A percentile compares a stretch with the other conserved stretches of the same genome.
Evolutionary conservation across 2,329 filamentous ascomycete genomes (phyloP).

Genomic region (Myriosclerotinia scirpicola): DNA sequence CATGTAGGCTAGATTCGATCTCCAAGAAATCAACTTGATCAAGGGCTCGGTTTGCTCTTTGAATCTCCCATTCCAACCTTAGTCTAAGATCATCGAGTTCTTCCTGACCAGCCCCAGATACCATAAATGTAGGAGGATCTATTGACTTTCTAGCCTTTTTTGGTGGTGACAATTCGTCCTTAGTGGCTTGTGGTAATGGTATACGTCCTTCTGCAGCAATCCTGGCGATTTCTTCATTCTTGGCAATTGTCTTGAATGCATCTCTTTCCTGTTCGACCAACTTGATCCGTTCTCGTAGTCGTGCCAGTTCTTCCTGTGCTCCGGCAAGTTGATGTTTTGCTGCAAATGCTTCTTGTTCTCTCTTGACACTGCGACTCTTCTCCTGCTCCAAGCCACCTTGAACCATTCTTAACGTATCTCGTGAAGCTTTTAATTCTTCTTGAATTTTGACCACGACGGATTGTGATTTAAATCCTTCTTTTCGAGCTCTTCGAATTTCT

Average conservation of each 20-base stretch:
- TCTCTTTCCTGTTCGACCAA: conserved; percentile 73
- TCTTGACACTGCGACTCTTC: conserved; percentile 58
- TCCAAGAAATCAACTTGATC: conserved; percentile 76
- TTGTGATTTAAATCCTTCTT: conserved; percentile 75
- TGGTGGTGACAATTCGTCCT: conserved; percentile 62
- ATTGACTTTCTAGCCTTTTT: conserved; percentile 51
- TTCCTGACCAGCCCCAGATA: conserved; percentile 51
- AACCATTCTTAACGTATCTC: conserved; percentile 51
- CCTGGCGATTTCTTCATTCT: conserved; percentile 71
- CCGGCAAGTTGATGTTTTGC: conserved; percentile 65
- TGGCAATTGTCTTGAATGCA: conserved; percentile 67
- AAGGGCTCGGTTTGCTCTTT: conserved; percentile 64
- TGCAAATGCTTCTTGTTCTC: conserved; percentile 69
- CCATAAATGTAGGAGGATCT: conserved; percentile 52
- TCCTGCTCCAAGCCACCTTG: conserved; percentile 63
- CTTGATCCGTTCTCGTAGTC: conserved; percentile 61
- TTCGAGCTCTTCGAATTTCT: conserved; percentile 66
- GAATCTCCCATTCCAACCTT: conserved; percentile 49
- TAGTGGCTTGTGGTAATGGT: conserved; percentile 53
- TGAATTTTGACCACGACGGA: conserved; percentile 69
- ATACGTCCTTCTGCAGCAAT: conserved; percentile 71
- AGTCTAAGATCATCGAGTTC: conserved; percentile 49
- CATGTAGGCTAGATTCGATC: conserved; percentile 68
- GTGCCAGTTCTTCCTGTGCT: conserved; percentile 65
- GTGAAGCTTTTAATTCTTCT: conserved; percentile 67